These are phyloP conservation scores for Cordyceps tenuipes DNA, from an alignment of 2,329 filamentous ascomycete species.

Conservation along the genomic window DNA sequence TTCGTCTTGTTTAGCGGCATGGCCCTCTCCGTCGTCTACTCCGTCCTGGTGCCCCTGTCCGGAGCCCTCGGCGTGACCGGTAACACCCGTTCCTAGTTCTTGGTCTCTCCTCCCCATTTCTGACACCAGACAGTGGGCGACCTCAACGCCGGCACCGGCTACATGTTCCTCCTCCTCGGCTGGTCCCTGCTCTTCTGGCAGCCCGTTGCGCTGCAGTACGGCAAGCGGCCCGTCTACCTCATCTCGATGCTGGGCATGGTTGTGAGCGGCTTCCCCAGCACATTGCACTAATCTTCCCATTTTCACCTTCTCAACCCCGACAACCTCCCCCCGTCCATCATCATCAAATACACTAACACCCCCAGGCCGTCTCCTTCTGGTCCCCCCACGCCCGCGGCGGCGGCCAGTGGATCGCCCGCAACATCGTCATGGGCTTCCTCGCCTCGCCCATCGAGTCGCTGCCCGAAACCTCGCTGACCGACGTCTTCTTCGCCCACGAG, in stretches of 20 bases:
- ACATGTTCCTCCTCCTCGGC: constrained; percentile 37
- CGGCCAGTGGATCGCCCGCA: constrained; percentile 36
- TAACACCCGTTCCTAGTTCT: not conserved
- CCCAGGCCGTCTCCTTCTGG: constrained; percentile 19
- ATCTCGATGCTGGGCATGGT: too few species aligned
- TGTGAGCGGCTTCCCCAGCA: too few species aligned
- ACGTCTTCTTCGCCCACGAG: constrained; percentile 35
- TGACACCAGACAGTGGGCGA: constrained; percentile 18
- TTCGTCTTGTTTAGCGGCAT: constrained; percentile 33
- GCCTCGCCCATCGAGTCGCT: constrained; percentile 37
- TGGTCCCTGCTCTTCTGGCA: constrained; percentile 40
- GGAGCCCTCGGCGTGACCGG: constrained; percentile 23
- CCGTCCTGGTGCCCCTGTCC: constrained; percentile 28
- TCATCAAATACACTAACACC: too few species aligned
- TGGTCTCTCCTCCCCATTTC: too few species aligned
- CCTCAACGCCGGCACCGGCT: constrained; percentile 32
- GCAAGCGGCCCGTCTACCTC: constrained; percentile 32
- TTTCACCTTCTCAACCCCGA: too few species aligned
- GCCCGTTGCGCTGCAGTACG: constrained; percentile 37
- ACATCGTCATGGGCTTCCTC: constrained; percentile 36
- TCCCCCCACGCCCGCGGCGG: constrained; percentile 30
- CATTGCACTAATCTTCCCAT: too few species aligned
- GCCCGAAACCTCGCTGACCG: constrained; percentile 35
- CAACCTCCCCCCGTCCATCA: too few species aligned
- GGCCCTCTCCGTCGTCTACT: constrained; percentile 31